These are phyloP conservation scores for Phytophthora chlamydospora DNA, from an alignment of 352 stramenopile species.

Conservation along the genomic window DNA sequence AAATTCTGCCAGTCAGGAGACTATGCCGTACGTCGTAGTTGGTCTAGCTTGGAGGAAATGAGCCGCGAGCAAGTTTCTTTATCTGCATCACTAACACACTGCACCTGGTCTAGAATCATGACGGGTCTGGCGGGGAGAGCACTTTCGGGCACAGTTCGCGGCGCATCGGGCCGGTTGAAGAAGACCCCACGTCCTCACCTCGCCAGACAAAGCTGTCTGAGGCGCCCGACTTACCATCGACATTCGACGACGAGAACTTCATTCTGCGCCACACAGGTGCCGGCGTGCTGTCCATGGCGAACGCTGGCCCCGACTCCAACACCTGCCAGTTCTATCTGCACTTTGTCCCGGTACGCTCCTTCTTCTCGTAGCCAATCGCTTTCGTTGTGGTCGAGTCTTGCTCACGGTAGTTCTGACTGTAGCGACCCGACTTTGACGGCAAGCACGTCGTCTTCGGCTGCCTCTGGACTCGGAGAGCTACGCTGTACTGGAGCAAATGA, in stretches of 20 bases:
- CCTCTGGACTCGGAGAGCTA: slow-evolving; percentile 61
- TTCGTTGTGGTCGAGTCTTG: neutral
- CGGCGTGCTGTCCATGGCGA: slow-evolving; percentile 95
- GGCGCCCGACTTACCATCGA: slow-evolving; percentile 14
- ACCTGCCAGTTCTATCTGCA: slow-evolving; percentile 96
- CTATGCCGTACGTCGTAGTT: slow-evolving; percentile 61
- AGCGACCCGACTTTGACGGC: slow-evolving; percentile 66
- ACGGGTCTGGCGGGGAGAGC: slow-evolving; percentile 81
- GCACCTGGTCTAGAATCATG: slow-evolving; percentile 62
- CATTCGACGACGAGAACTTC: slow-evolving; percentile 96
- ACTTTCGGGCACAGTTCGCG: slow-evolving; percentile 73
- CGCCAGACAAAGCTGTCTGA: slow-evolving; percentile 11
- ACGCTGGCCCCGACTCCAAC: slow-evolving; percentile 95
- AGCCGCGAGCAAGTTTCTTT: neutral
- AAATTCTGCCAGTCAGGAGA: slow-evolving; percentile 94
- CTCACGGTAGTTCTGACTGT: neutral
- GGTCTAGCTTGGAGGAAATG: too few species aligned
- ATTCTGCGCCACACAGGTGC: slow-evolving; percentile 85
- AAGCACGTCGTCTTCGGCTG: slow-evolving; percentile 85
- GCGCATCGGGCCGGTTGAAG: slow-evolving; percentile 5
- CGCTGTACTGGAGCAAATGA: slow-evolving; percentile 49
- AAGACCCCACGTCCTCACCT: slow-evolving; percentile 9
- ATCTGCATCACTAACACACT: slow-evolving; percentile 9
- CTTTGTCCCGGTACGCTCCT: slow-evolving; percentile 45
- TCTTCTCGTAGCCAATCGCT: neutral